Conservation (phyloP, 345 rosid genomes). For the Erodium maritimum region DNA sequence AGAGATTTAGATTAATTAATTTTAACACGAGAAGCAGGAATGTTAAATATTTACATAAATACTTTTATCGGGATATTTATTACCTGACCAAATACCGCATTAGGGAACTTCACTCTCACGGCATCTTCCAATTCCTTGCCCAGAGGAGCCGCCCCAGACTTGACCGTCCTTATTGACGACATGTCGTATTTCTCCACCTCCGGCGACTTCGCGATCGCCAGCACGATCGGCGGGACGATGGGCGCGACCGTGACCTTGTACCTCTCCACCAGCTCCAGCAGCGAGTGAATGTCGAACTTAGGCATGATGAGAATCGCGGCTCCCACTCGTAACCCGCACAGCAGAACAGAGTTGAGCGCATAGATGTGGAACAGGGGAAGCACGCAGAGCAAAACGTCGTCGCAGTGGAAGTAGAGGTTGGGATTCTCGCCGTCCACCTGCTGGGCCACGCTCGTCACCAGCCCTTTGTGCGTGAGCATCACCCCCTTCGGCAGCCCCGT, state of each 20-base stretch:
- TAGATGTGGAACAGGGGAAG: slow-evolving; percentile 81
- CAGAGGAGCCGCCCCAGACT: slow-evolving; percentile 84
- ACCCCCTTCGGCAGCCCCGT: slow-evolving; percentile 95
- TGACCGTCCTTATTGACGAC: slow-evolving; percentile 51
- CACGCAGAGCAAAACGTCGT: slow-evolving; percentile 65
- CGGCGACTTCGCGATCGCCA: slow-evolving; percentile 53
- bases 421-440: slow-evolving; percentile 96
- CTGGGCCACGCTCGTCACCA: slow-evolving; percentile 73
- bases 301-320: slow-evolving; percentile 77
- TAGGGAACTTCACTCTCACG: slow-evolving; percentile 53
- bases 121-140: slow-evolving; percentile 87
- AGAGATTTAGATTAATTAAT: too few species aligned
- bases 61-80: background rate
- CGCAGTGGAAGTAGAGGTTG: slow-evolving; percentile 49
- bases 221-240: slow-evolving; percentile 66
- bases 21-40: too few species aligned
- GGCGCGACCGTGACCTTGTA: slow-evolving; percentile 65
- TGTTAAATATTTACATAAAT: too few species aligned
- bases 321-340: slow-evolving; percentile 70
- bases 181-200: slow-evolving; percentile 53
- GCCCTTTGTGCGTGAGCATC: slow-evolving; percentile 74
- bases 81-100: slow-evolving; percentile 88
- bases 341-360: slow-evolving; percentile 53
- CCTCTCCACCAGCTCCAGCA: slow-evolving; percentile 51
- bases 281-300: slow-evolving; percentile 47